These are phyloP conservation scores for Colletotrichum sp. DNA, from an alignment of 2,329 filamentous ascomycete genomes.

Conservation along the genomic window DNA sequence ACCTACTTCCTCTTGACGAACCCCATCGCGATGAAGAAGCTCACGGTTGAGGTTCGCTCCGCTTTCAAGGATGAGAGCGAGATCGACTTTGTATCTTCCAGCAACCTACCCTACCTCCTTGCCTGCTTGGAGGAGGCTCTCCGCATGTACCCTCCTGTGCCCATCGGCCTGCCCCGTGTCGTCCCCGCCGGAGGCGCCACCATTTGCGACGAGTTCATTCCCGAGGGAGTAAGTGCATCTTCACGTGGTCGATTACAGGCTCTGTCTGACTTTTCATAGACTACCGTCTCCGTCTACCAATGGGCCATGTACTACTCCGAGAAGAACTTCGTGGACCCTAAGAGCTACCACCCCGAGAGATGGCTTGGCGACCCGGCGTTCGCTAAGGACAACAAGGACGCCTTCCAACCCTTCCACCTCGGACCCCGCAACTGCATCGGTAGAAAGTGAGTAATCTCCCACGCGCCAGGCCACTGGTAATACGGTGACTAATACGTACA, in stretches of 20 bases:
- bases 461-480: not conserved
- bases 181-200: slow-evolving; percentile 34
- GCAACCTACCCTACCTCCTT: slow-evolving; percentile 39
- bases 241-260: accelerated
- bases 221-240: slow-evolving; percentile 30
- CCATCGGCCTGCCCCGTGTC: slow-evolving; percentile 29
- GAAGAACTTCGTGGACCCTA: slow-evolving; percentile 33
- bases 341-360: slow-evolving; percentile 37
- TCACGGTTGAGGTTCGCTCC: slow-evolving; percentile 42
- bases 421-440: slow-evolving; percentile 57
- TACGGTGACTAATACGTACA: not conserved
- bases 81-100: slow-evolving; percentile 36
- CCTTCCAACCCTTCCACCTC: slow-evolving; percentile 51
- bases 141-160: slow-evolving; percentile 40
- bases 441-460: slow-evolving; percentile 43
- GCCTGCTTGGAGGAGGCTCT: slow-evolving; percentile 47
- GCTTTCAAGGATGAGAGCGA: slow-evolving; percentile 37
- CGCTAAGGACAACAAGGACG: slow-evolving; percentile 32
- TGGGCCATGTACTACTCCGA: slow-evolving; percentile 37
- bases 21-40: slow-evolving; percentile 29
- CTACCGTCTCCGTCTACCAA: slow-evolving; percentile 42
- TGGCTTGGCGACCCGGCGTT: slow-evolving; percentile 29
- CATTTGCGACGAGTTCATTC: slow-evolving; percentile 34
- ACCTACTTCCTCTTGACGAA: slow-evolving; percentile 33
- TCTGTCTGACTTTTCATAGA: not conserved